Evolutionary conservation across 1,284 basidiomycete genomes (phyloP).

Genomic region (Moniliophthora roreri): DNA sequence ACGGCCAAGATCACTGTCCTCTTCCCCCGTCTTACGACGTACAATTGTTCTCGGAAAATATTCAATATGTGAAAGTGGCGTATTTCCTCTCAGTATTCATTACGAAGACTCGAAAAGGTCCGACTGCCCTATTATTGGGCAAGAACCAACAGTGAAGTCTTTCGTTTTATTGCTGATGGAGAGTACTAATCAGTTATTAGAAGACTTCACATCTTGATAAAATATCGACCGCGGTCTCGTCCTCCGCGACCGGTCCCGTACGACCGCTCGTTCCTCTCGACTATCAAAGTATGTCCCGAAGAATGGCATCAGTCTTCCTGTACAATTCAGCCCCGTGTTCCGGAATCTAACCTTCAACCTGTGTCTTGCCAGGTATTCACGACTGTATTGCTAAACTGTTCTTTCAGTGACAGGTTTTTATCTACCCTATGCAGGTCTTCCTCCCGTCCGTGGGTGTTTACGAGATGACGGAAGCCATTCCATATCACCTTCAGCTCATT

Average conservation of each 20-base stretch:
- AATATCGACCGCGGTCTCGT: constrained; percentile 12
- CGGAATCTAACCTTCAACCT: constrained; percentile 5
- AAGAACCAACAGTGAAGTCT: constrained; percentile 8
- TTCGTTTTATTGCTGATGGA: not conserved
- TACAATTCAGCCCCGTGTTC: constrained; percentile 3
- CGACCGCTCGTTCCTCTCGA: constrained; percentile 8
- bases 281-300: constrained; percentile 12
- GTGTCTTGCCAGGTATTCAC: constrained; percentile 12
- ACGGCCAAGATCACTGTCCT: constrained; percentile 11
- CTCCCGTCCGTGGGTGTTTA: constrained; percentile 14
- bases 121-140: constrained; percentile 7
- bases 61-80: constrained; percentile 17
- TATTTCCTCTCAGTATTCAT: constrained; percentile 17
- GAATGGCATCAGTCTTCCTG: constrained; percentile 12
- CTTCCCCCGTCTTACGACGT: constrained; percentile 21
- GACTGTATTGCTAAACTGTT: not conserved
- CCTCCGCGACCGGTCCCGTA: constrained; percentile 10
- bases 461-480: constrained; percentile 12
- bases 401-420: not conserved
- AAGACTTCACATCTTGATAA: constrained; percentile 3
- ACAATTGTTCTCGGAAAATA: constrained; percentile 14
- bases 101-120: constrained; percentile 11
- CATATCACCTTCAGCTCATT: constrained; percentile 12
- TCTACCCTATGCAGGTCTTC: constrained; percentile 6
- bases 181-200: not conserved